phyloP scores from a whole-genome alignment of 345 rosid genomes.

The Lumnitzera littorea region DNA sequence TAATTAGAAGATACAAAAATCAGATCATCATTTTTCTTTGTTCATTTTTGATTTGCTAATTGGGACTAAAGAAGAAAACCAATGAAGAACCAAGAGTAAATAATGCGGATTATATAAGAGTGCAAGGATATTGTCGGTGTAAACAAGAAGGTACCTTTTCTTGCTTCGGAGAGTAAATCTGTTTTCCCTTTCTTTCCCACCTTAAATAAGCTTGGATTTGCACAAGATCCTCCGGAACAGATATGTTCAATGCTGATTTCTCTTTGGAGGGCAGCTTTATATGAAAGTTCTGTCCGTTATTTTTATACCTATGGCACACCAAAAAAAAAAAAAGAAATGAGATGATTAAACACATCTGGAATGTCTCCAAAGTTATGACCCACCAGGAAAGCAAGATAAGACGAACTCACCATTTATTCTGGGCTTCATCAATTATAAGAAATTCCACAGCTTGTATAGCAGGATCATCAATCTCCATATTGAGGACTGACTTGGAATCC shows the following conservation, averaged over 20 bases:
- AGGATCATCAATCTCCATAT: slow-evolving; percentile 75
- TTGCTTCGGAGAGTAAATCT: slow-evolving; percentile 65
- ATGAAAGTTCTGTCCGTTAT: slow-evolving; percentile 76
- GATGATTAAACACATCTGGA: too few relatives aligned
- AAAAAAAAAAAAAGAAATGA: slow-evolving; percentile 1
- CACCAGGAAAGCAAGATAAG: slow-evolving; percentile 5
- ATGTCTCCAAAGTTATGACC: slow-evolving; percentile 3
- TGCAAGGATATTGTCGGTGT: not conserved
- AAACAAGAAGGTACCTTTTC: slow-evolving; percentile 44
- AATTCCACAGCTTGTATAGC: slow-evolving; percentile 77
- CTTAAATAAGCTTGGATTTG: slow-evolving; percentile 86
- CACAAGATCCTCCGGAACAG: slow-evolving; percentile 93
- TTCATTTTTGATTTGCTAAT: too few relatives aligned
- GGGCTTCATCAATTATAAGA: slow-evolving; percentile 79
- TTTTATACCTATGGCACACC: slow-evolving; percentile 61
- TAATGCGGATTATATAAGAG: not conserved
- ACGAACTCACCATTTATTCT: slow-evolving; percentile 67
- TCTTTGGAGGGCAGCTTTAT: slow-evolving; percentile 52
- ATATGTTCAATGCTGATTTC: slow-evolving; percentile 29
- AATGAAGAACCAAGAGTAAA: slow-evolving; percentile 1
- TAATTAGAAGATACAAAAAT: too few relatives aligned
- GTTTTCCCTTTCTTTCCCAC: slow-evolving; percentile 99
- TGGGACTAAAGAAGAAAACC: too few relatives aligned
- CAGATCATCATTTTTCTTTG: too few relatives aligned
- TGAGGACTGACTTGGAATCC: slow-evolving; percentile 53